Evolutionary conservation across 2,329 filamentous ascomycete species (phyloP).

Genomic region (Grosmannia penicillata): DNA sequence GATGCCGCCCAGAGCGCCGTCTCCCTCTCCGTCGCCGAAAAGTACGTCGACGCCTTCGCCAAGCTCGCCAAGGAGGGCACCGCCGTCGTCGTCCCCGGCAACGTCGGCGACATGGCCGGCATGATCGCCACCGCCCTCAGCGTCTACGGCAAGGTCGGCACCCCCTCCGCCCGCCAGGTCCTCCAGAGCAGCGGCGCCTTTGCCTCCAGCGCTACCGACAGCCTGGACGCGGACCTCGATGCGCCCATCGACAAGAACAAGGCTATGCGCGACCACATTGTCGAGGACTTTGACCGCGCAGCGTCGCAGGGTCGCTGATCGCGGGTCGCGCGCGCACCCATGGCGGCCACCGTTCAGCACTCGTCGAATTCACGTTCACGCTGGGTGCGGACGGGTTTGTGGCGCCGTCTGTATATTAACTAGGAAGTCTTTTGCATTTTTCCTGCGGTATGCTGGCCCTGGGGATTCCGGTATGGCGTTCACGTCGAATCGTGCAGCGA

Average conservation of each 20-base stretch:
- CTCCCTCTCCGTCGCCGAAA: constrained; percentile 82
- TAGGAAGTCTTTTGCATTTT: neutral
- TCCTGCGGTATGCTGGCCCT: too few relatives aligned
- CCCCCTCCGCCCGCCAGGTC: constrained; percentile 48
- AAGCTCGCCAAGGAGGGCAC: constrained; percentile 92
- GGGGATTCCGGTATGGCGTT: too few relatives aligned
- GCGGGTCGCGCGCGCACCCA: too few relatives aligned
- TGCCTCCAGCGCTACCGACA: constrained; percentile 5
- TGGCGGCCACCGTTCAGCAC: too few relatives aligned
- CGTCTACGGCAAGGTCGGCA: constrained; percentile 87
- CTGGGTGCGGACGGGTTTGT: too few relatives aligned
- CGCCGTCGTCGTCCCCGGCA: constrained; percentile 86
- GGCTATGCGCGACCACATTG: constrained; percentile 14
- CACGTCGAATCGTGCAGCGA: neutral
- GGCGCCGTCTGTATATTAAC: too few relatives aligned
- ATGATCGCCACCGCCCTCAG: constrained; percentile 96
- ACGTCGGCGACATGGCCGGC: constrained; percentile 86
- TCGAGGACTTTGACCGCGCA: constrained; percentile 17
- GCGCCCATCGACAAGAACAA: constrained; percentile 3
- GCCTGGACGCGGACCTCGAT: constrained; percentile 7
- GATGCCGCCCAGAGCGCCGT: constrained; percentile 69
- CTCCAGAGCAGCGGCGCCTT: constrained; percentile 19
- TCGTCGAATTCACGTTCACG: too few relatives aligned
- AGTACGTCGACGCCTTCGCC: constrained; percentile 86
- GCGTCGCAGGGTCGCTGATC: too few relatives aligned